Evolutionary conservation across 441 rosid genomes (phyloP), one percentile per base, ranked within the genome.

Genomic region (Hura crepitans): DNA sequence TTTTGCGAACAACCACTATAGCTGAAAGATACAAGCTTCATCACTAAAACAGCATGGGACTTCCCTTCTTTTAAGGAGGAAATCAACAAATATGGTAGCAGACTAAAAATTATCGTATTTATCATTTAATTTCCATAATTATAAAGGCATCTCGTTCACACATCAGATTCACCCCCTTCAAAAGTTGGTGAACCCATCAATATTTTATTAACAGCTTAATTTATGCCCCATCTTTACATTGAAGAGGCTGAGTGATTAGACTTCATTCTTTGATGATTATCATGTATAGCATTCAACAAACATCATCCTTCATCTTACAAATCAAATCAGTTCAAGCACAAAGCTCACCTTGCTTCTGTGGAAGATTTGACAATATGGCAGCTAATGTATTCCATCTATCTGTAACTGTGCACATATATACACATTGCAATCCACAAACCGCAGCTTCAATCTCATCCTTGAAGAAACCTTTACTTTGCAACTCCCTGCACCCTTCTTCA

Each of bases 331-430:
- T 15, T 13, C 30, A 27, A n/a, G 56, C 53, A 78, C 37, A 72
- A 58, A 74, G 67, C 82, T 76, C 72, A 89, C 99, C 94, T 81
- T 84, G 88, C 74, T 81, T 85, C 68, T 74, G 89, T 4, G 97
- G 95, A 83, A 96, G 91, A 81, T 84, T 91, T 72, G 92, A 88
- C 76, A 96, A 79, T 81, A 93, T 75, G 73, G 92, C 80, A 78
- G 90, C 83, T 92, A 96, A 86, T 77, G 87, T 82, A 75, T 77
- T 88, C 96, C 98, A 96, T 83, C 74, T 88, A 81, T 96, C 94
- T 7, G 88, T 87, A 76, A 80, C 81, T 60, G 87, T 82, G 80
- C 93, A 96, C 66, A 81, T 70, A 79, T 91, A 93, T 72, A 93
- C 75, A 76, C 97, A 93, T 68, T 91, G 91, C 79, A 96, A 78